Conservation (phyloP, 306 rosid species). For the Cucumis hystrix region DNA sequence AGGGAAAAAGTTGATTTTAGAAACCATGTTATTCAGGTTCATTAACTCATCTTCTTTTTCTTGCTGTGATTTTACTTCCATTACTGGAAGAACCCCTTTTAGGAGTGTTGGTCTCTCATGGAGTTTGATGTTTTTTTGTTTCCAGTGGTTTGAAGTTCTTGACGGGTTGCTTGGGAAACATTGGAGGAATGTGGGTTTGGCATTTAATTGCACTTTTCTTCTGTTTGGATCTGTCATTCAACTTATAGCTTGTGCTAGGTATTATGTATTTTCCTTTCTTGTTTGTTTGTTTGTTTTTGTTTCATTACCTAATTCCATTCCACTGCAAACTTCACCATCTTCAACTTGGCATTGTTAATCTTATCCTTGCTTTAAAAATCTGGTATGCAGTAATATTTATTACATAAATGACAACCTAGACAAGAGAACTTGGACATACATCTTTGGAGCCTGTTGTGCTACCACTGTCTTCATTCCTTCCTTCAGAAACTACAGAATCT, state of each 20-base stretch:
- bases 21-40: slow-evolving; percentile 90
- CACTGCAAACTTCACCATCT: background rate
- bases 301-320: slow-evolving; percentile 3
- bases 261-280: slow-evolving; percentile 10
- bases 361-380: background rate
- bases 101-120: slow-evolving; percentile 14
- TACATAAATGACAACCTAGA: slow-evolving; percentile 92
- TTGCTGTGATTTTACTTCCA: background rate
- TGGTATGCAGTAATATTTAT: slow-evolving; percentile 67
- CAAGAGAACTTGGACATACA: slow-evolving; percentile 99
- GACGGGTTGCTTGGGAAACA: slow-evolving; percentile 94
- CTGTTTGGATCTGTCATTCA: slow-evolving; percentile 99
- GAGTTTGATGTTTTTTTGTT: background rate
- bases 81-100: background rate
- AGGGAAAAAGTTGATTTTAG: slow-evolving; percentile 90
- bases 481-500: slow-evolving; percentile 87
- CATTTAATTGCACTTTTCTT: slow-evolving; percentile 95
- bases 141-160: slow-evolving; percentile 95
- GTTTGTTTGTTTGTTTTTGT: background rate
- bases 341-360: background rate
- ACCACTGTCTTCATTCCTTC: slow-evolving; percentile 98
- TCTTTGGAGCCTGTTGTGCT: slow-evolving; percentile 98
- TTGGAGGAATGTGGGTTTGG: slow-evolving; percentile 99
- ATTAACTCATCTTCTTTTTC: background rate
- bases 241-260: slow-evolving; percentile 99